Base-by-base conservation (phyloP, 164 flowering plant genomes). In the grape (Vitis vinifera) region DNA sequence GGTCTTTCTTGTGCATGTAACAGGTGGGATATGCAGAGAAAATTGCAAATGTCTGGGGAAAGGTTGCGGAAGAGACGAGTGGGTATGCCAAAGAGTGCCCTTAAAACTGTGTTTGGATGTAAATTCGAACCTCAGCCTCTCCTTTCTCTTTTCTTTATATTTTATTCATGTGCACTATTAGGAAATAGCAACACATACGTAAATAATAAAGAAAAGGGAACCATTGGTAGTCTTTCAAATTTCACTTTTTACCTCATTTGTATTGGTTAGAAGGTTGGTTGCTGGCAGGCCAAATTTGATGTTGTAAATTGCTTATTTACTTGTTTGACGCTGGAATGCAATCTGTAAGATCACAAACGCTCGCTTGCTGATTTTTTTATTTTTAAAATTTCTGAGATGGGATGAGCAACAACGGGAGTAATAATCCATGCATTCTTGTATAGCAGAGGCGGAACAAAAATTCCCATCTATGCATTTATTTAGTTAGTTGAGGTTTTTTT, bases 21-120 rank as follows among this genome's bases (percentile, higher is more conserved):
- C 88, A 95, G 99, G 97, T 87, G 60, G 97, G 91, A 30, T 90
- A 86, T 68, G 96, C 94, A 9, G 97, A 93, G 81, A 93, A 90
- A 74, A 91, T 93, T 70, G 86, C 94, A 17, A 83, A 77, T 68
- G 92, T 91, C 7, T 93, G 99, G 98, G 78, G 71, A 55, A 88
- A 86, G 71, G 89, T 95, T 76, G 97, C 90, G 0, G 92, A 90
- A 63, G 98, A 93, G 71, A 91, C 96, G 0, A 86, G 91, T 31
- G 82, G 68, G 61, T 90, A 87, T 71, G 84, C 78, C 8, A 83
- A 71, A 76, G 84, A 80, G 65, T 75, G 80, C 77, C 72, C 59
- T 73, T 85, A 76, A 23, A 86, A 63, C 47, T 67, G 51, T 57
- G 59, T 16, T 37, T 37, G 47, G 66, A 50, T 80, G 76, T 80